Conservation (phyloP, 73 alveolate species). For the Paramecium primaurelia region DNA sequence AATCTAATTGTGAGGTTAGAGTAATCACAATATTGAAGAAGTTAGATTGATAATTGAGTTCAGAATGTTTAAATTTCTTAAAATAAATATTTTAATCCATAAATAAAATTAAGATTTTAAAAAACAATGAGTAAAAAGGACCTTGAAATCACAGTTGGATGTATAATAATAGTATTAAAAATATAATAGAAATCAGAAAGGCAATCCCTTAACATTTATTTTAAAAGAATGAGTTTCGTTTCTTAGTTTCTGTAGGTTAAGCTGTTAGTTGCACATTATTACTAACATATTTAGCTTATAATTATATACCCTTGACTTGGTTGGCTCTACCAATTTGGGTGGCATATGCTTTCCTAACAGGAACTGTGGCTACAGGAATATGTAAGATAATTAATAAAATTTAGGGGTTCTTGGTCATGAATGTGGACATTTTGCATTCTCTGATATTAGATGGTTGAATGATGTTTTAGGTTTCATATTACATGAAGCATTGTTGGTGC, state of each 20-base stretch:
- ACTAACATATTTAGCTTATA: constrained; percentile 40
- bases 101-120: constrained; percentile 11
- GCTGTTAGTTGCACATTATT: constrained; percentile 36
- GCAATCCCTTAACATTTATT: constrained; percentile 48
- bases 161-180: background rate
- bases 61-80: background rate
- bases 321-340: constrained; percentile 52
- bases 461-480: constrained; percentile 50
- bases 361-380: constrained; percentile 61
- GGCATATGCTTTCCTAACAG: constrained; percentile 51
- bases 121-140: background rate
- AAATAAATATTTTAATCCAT: background rate
- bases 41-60: background rate
- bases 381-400: background rate
- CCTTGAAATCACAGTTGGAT: constrained; percentile 29
- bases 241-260: constrained; percentile 21
- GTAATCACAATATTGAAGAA: background rate
- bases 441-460: constrained; percentile 11
- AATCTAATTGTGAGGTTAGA: background rate
- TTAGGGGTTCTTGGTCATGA: constrained; percentile 62
- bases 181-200: constrained; percentile 51
- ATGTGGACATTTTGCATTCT: constrained; percentile 60
- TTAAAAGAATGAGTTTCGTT: constrained; percentile 41
- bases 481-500: constrained; percentile 47
- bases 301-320: constrained; percentile 54